Conservation (phyloP, 352 stramenopile genomes). For the Phytophthora kernoviae region DNA sequence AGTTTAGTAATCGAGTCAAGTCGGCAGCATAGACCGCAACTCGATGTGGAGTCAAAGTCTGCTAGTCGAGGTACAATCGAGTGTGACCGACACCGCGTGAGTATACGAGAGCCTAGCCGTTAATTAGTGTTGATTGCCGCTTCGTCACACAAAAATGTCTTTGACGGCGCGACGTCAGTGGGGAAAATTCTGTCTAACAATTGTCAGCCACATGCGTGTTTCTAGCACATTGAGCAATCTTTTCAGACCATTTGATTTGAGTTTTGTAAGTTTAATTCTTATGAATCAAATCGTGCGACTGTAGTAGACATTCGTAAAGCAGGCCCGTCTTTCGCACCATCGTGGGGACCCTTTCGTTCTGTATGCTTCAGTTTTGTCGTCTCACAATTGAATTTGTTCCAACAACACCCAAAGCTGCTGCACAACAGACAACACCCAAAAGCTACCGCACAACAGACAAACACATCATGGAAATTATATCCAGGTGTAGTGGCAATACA, state of each 20-base stretch:
- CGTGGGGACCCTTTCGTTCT: no score
- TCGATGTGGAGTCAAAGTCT: slow-evolving; percentile 1
- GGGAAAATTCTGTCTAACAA: background rate
- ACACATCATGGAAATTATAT: background rate
- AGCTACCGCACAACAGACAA: background rate
- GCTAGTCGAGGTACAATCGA: background rate
- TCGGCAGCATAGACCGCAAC: background rate
- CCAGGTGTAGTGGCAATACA: background rate
- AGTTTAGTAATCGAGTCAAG: background rate
- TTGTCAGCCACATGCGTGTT: background rate
- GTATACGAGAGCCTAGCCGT: background rate
- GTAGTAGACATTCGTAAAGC: no score
- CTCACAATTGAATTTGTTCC: background rate
- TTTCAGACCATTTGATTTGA: no score
- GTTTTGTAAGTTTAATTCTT: no score
- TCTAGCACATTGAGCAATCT: background rate
- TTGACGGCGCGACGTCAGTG: background rate
- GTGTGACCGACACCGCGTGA: background rate
- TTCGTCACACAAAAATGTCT: background rate
- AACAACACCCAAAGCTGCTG: background rate
- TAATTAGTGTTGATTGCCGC: background rate
- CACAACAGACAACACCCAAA: background rate
- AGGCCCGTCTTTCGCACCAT: no score
- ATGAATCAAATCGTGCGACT: no score
- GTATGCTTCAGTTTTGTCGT: no score